Conservation (phyloP, 192 early-diverging fungal species). For the Umbelopsis isabellina region DNA sequence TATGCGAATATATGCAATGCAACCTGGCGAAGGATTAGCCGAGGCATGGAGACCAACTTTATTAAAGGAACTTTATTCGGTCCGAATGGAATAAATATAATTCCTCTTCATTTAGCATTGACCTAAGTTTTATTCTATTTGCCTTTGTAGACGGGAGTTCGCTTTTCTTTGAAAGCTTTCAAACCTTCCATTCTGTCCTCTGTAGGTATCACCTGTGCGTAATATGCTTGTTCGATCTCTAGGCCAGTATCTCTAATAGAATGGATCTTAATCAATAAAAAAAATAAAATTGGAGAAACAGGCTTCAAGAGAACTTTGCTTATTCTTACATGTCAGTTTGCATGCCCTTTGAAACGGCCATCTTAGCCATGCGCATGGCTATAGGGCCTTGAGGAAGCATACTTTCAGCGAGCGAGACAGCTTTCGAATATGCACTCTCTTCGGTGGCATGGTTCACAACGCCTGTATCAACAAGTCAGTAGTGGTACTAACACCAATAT, state of each 20-base stretch:
- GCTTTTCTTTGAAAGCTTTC: slow-evolving; percentile 48
- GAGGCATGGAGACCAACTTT: too few species aligned
- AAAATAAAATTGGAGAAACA: neutral
- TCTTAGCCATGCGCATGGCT: slow-evolving; percentile 89
- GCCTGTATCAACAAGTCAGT: slow-evolving; percentile 42
- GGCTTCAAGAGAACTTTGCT: neutral
- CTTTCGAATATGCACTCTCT: slow-evolving; percentile 68
- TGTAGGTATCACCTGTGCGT: slow-evolving; percentile 92
- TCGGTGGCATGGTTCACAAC: slow-evolving; percentile 81
- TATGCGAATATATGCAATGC: too few species aligned
- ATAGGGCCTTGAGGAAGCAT: slow-evolving; percentile 86
- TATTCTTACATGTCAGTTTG: slow-evolving; percentile 73
- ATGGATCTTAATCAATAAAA: neutral
- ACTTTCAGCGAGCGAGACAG: slow-evolving; percentile 75
- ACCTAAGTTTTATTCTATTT: slow-evolving; percentile 21
- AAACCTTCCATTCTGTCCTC: slow-evolving; percentile 91
- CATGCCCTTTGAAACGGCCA: slow-evolving; percentile 81
- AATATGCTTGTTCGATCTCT: slow-evolving; percentile 92
- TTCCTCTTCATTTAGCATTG: neutral
- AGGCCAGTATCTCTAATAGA: slow-evolving; percentile 72
- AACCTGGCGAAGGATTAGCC: too few species aligned
- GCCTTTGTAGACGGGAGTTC: slow-evolving; percentile 39
- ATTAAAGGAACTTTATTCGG: neutral
- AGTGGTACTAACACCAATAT: slow-evolving; percentile 1
- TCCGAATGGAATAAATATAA: neutral